Base-by-base conservation (phyloP, 2,329 filamentous ascomycete genomes). In the Colletotrichum tamarilloi region DNA sequence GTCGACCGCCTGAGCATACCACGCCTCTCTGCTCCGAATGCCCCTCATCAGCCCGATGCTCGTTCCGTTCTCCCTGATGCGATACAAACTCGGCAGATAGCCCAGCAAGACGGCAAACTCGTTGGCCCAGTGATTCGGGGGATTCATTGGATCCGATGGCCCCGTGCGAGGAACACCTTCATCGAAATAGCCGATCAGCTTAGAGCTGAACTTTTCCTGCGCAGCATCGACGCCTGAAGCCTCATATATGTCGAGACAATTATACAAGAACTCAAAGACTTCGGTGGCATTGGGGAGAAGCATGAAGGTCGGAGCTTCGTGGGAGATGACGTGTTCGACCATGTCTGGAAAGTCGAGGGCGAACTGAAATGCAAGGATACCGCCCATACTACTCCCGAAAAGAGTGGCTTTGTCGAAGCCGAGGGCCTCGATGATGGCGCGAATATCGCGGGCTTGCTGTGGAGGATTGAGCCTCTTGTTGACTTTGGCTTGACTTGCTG, bases 391-490 rank as follows among this genome's bases (percentile, higher is more conserved):
- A 75, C 78, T 81, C 55, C 78, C 79, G 60, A 81, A 81, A 52
- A 81, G 16, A 62, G 76, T 77, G 24, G 78, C 66, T 68, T 75
- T 78, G 4, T 76, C 74, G 38, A 78, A 78, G 30, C 78, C 77
- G 26, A 80, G n/a, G 14, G 75, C 77, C 38, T 66, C 68, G 70
- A 82, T 79, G 55, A 82, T 67, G 49, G 79, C 77, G 56, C 76
- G 75, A 9, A 81, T 76, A 66, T 82, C 79, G 16, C 80, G 77
- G 1, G 77, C 79, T 72, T 82, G 80, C 65, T 81, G 80, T 3
- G 76, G 75, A 0, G 76, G 77, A 66, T 62, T 79, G 42, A 81
- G 72, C 8, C 56, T 60, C 59, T 78, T 77, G 74, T 77, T 76
- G 16, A 68, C 72, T 26, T 70, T 55, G 38, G 77, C 78, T 16